Percentiles rank a stretch among this genome's conserved stretches.
Conservation (phyloP, 2,329 filamentous ascomycete genomes). For the Fusarium napiforme region DNA sequence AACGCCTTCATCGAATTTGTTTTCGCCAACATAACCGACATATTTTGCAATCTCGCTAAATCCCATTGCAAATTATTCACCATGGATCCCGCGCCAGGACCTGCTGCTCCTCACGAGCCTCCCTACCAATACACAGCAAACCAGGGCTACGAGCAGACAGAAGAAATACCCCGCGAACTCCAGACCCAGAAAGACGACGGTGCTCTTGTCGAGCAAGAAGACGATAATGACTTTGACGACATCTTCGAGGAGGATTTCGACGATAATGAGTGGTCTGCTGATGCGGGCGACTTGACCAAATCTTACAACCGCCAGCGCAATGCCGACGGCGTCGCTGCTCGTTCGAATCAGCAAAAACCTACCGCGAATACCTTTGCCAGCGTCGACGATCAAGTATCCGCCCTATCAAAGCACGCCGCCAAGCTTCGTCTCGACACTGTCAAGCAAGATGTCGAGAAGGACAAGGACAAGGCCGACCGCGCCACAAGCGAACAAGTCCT, state of each 20-base stretch:
- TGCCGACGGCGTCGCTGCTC: slow-evolving; percentile 64
- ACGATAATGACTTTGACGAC: slow-evolving; percentile 43
- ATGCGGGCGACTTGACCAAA: slow-evolving; percentile 79
- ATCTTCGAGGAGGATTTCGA: slow-evolving; percentile 64
- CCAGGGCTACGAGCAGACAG: slow-evolving; percentile 56
- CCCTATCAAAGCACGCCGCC: slow-evolving; percentile 83
- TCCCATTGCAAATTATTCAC: slow-evolving; percentile 4
- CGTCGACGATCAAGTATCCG: slow-evolving; percentile 87
- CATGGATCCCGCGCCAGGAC: slow-evolving; percentile 36
- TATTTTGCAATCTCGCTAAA: neutral
- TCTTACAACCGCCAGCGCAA: slow-evolving; percentile 87
- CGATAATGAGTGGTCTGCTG: slow-evolving; percentile 70
- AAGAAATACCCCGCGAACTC: slow-evolving; percentile 49
- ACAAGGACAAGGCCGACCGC: slow-evolving; percentile 90
- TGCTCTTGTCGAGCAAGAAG: slow-evolving; percentile 34
- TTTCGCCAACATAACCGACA: slow-evolving; percentile 4
- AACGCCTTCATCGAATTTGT: slow-evolving; percentile 14
- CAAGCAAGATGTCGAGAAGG: slow-evolving; percentile 62
- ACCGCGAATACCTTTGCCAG: slow-evolving; percentile 81
- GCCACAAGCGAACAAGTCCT: slow-evolving; percentile 95
- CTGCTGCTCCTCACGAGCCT: slow-evolving; percentile 58
- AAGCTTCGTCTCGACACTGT: slow-evolving; percentile 84
- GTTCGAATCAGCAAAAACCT: slow-evolving; percentile 82
- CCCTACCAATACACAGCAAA: slow-evolving; percentile 57
- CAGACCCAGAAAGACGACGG: slow-evolving; percentile 45